Base-by-base conservation (phyloP, 306 rosid genomes). In the Psophocarpus tetragonolobus region DNA sequence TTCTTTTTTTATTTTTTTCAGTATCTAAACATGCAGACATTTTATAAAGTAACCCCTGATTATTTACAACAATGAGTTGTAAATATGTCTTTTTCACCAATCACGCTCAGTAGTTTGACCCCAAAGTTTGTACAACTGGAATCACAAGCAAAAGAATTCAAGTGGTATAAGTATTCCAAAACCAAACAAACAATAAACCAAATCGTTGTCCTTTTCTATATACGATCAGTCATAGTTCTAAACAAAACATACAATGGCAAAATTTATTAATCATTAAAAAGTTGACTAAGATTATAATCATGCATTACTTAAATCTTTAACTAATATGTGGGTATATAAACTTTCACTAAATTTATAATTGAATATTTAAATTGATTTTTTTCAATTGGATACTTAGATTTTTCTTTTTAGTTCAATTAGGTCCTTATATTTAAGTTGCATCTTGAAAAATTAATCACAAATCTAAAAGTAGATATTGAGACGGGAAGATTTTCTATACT, bases 91-190 rank as follows among this genome's bases (percentile, higher is more conserved):
- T n/a, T n/a, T n/a, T n/a, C n/a, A n/a, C n/a, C n/a, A n/a, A n/a
- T n/a, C n/a, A n/a, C 6, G 10, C 4, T 48, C 20, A 45, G 1
- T 9, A 11, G 18, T 14, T 2, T 41, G 2, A 8, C 60, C 60
- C 27, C 26, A 2, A 58, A 12, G 42, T 23, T 23, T 61, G 58
- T 50, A 35, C 18, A 18, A 63, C 29, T 36, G 39, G 8, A 23
- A 50, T 64, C 20, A 48, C 38, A 5, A 21, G 74, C 27, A 21
- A 80, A 75, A 73, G 53, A 80, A 51, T 63, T 80, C 61, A 36
- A 63, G 33, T 73, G 56, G 38, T 36, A 36, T 1, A 36, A 36
- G 41, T 8, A 73, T 36, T 54, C 71, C 36, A 41, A n/a, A 65
- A 21, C 71, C 45, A 38, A 63, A 38, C 53, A 35, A 62, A 30